Conservation (phyloP, 2,329 filamentous ascomycete genomes). For the Dactylellina haptotyla region DNA sequence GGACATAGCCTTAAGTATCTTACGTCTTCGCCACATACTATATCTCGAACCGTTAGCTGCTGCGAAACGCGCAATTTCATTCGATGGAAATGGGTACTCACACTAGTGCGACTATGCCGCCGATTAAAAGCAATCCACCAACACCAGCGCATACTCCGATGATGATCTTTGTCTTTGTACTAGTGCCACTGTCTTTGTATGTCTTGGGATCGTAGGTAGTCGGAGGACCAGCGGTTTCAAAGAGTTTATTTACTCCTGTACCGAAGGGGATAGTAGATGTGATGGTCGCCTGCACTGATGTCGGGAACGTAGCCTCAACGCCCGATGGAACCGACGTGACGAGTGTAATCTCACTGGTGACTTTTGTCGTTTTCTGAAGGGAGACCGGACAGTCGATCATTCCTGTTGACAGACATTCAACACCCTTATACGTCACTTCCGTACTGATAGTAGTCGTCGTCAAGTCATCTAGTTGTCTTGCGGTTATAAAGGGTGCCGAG, state of each 20-base stretch:
- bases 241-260: constrained; percentile 60
- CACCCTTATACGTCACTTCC: constrained; percentile 63
- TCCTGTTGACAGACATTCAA: constrained; percentile 63
- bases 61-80: no score
- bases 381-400: constrained; percentile 67
- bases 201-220: constrained; percentile 62
- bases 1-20: no score
- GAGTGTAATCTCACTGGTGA: constrained; percentile 61
- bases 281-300: constrained; percentile 59
- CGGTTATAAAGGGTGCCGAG: constrained; percentile 2
- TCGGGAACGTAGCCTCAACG: constrained; percentile 62
- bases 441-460: constrained; percentile 62
- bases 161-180: no score
- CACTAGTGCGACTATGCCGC: no score
- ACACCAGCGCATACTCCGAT: no score
- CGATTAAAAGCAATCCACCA: no score
- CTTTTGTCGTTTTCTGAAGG: constrained; percentile 63
- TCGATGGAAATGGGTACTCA: no score
- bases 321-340: constrained; percentile 63
- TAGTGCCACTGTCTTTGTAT: no score
- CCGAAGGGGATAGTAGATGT: constrained; percentile 63
- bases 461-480: constrained; percentile 56
- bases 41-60: no score
- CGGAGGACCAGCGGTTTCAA: constrained; percentile 64
- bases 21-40: no score